Evolutionary conservation across 805 yeast species (phyloP), one percentile per base, ranked within the genome.

Genomic region (Saccharomycodes ludwigii): DNA sequence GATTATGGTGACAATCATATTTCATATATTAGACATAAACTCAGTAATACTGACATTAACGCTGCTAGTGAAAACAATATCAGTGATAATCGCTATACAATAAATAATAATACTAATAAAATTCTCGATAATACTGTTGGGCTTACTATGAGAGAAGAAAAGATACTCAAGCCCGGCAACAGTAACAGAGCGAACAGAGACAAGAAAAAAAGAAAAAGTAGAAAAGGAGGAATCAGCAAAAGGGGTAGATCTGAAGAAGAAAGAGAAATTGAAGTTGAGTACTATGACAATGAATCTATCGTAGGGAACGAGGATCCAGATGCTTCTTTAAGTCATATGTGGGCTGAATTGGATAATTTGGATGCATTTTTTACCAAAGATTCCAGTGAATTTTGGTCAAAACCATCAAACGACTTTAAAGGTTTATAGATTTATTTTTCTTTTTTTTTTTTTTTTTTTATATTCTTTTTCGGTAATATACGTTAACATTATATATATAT

Each of bases 291-390:
- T 23, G 79, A 75, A 38, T 50, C 66, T 11, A 61, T 57, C 1
- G 67, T 76, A 0, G 61, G 65, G 11, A 68, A 61, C 3, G 84
- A 73, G 31, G 76, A 72, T 33, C 73, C 66, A 21, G 84, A 77
- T 35, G 82, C 79, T 0, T 77, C 93, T 0, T 63, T 85, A 44
- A 80, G 86, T 46, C 79, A 84, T 47, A 83, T 85, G 81, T 79
- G 93, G 76, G 94, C 94, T 2, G 91, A 91, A 9, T 61, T 85
- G 40, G 95, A 85, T 46, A 85, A 83, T 42, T 64, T 85, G 42
- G 95, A 85, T 47, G 77, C 88, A 7, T 85, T 85, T 48, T 85
- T 85, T 55, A 80, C 93, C 0, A 79, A 75, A 35, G 79, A 73
- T 24, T 53, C 63, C n/a, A n/a, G n/a, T n/a, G n/a, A n/a, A n/a